Base-by-base conservation (phyloP, 1,284 basidiomycete species). In the Psilocybe mexicana region DNA sequence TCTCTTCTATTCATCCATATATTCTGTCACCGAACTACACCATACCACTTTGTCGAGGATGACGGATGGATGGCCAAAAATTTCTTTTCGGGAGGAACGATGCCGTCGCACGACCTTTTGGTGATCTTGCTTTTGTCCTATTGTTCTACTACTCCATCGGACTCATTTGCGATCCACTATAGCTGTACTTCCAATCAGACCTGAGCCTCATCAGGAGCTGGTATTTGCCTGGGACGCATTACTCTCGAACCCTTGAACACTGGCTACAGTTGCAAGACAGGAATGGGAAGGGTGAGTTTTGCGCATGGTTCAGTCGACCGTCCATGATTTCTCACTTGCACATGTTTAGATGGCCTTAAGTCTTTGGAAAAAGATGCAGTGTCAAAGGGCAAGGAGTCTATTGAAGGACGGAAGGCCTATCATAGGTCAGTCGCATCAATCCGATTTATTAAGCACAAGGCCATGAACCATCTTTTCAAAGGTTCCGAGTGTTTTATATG, bases 31-130 rank as follows among this genome's bases (percentile, higher is more conserved):
- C 74, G 74, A 50, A 79, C 77, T 4, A 85, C 76, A 0, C 85
- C 88, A 2, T 92, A 92, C 66, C 86, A 92, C 64, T 93, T 92
- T 62, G 85, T 87, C 58, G 81, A 87, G 52, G 79, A 76, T 49
- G 88, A 90, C 63, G 86, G 87, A 2, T 90, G 90, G 89, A 87
- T 92, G 90, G 83, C 87, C 3, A 78, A 87, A 70, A 88, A 84
- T 54, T 92, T 92, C 74, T 92, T 92, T 71, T 84, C 86, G 3
- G 83, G 84, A 26, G 84, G 85, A 10, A 86, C 85, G 5, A 87
- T 86, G 83, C 79, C 81, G 36, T 87, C 85, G 7, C 81, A 87
- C 66, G 90, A 93, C 67, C 76, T 90, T 14, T 79, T 92, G 53
- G 81, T 84, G 53, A 51, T 69, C 33, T 11, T 1, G 6, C 56